Evolutionary conservation across 2,329 filamentous ascomycete genomes (phyloP).

Genomic region (Onygenales sp.): DNA sequence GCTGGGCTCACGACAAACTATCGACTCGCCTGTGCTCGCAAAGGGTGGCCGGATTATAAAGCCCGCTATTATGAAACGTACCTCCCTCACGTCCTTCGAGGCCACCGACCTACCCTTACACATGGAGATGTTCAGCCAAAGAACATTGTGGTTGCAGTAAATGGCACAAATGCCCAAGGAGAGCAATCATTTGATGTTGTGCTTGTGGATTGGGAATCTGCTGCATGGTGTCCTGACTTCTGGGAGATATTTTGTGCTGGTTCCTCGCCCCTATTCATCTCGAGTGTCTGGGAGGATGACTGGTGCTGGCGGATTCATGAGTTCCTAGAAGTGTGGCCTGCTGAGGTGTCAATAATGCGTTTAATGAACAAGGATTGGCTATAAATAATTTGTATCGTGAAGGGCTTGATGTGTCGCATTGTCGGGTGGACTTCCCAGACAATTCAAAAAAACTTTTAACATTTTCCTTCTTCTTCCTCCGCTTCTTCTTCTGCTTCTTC

Average conservation of each 20-base stretch:
- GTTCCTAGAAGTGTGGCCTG: conserved; percentile 20
- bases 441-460: too few relatives aligned
- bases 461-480: too few relatives aligned
- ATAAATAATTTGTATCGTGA: too few relatives aligned
- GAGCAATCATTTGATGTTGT: conserved; percentile 20
- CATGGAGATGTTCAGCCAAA: conserved; percentile 23
- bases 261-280: conserved; percentile 6
- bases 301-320: conserved; percentile 20
- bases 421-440: too few relatives aligned
- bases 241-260: conserved; percentile 21
- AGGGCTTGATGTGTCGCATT: too few relatives aligned
- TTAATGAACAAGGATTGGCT: conserved; percentile 18
- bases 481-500: too few relatives aligned
- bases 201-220: conserved; percentile 20
- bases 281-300: conserved; percentile 17
- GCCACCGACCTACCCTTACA: conserved; percentile 20
- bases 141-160: conserved; percentile 18
- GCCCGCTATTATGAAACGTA: conserved; percentile 20
- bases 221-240: conserved; percentile 21
- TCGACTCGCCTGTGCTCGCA: conserved; percentile 13
- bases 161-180: conserved; percentile 15
- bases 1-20: conserved; percentile 18
- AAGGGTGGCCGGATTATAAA: conserved; percentile 18
- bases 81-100: conserved; percentile 16
- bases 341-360: conserved; percentile 19